Percentiles rank a stretch among this genome's conserved stretches.
phyloP scores from a whole-genome alignment of 257 asterid species.

The Jacaranda mimosifolia region DNA sequence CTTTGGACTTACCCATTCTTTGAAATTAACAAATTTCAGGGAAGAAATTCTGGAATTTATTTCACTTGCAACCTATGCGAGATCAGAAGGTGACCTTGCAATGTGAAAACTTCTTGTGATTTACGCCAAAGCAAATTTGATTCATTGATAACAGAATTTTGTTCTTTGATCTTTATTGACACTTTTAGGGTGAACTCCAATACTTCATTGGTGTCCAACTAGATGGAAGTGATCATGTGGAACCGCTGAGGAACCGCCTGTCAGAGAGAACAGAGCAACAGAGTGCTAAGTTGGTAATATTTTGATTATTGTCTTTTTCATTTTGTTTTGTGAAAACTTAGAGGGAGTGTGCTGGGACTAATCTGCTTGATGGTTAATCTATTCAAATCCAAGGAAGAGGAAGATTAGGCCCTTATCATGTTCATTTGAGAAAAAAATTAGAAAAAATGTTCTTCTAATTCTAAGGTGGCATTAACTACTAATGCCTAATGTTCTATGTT shows the following conservation, averaged over 20 bases:
- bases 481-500: not conserved
- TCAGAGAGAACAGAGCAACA: conserved; percentile 83
- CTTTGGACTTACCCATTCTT: conserved; percentile 24
- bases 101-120: conserved; percentile 35
- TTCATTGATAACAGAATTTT: conserved; percentile 28
- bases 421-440: not conserved
- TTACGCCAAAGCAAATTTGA: not conserved
- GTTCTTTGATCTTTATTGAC: not conserved
- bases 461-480: not conserved
- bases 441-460: not conserved
- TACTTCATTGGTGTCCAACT: conserved; percentile 98
- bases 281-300: conserved; percentile 82
- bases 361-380: not conserved
- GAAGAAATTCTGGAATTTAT: conserved; percentile 97
- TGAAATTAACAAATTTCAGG: conserved; percentile 59
- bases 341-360: not conserved
- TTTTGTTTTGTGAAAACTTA: conserved; percentile 8
- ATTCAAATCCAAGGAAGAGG: conserved; percentile 21
- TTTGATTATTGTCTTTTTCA: conserved; percentile 26
- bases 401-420: not conserved
- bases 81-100: conserved; percentile 78
- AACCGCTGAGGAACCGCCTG: conserved; percentile 92
- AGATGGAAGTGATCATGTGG: conserved; percentile 96
- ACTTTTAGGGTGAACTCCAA: conserved; percentile 89
- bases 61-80: conserved; percentile 99